phyloP scores from a whole-genome alignment of 306 rosid genomes.

The Castanopsis chinensis region DNA sequence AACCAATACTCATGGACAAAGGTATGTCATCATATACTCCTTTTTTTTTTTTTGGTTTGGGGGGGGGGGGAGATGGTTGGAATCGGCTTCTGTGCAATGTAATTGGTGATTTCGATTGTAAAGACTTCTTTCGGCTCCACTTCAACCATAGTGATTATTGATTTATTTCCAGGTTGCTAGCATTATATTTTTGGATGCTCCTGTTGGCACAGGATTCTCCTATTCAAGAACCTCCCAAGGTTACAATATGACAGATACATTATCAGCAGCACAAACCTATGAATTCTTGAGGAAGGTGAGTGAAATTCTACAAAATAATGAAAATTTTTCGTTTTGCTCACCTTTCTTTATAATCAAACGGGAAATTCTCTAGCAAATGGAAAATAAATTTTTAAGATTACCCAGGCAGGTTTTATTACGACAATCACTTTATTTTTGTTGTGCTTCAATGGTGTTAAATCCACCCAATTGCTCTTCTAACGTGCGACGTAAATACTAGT shows the following conservation, averaged over 20 bases:
- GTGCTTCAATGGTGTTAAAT: too few relatives aligned
- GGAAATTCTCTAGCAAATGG: too few relatives aligned
- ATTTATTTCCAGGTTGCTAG: slow-evolving; percentile 18
- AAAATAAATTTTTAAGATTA: too few relatives aligned
- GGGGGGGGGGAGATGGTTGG: too few relatives aligned
- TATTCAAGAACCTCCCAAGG: slow-evolving; percentile 22
- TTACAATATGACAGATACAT: slow-evolving; percentile 23
- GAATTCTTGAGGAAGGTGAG: slow-evolving; percentile 29
- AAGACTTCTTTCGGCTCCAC: not conserved
- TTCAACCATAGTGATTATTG: not conserved
- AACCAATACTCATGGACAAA: slow-evolving; percentile 28
- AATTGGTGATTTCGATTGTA: not conserved
- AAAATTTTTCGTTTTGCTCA: not conserved
- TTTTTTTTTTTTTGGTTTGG: too few relatives aligned
- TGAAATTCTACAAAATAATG: not conserved
- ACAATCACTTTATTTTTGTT: too few relatives aligned
- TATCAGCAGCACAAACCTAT: slow-evolving; percentile 8
- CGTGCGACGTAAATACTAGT: too few relatives aligned
- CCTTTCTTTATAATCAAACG: too few relatives aligned
- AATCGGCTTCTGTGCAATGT: too few relatives aligned
- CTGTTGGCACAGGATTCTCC: slow-evolving; percentile 34
- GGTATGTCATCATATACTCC: not conserved
- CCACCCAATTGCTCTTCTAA: too few relatives aligned
- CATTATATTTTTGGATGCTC: slow-evolving; percentile 27
- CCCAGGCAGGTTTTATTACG: too few relatives aligned